Conservation (phyloP, 331 rosid genomes). For the Ulmus americana region DNA sequence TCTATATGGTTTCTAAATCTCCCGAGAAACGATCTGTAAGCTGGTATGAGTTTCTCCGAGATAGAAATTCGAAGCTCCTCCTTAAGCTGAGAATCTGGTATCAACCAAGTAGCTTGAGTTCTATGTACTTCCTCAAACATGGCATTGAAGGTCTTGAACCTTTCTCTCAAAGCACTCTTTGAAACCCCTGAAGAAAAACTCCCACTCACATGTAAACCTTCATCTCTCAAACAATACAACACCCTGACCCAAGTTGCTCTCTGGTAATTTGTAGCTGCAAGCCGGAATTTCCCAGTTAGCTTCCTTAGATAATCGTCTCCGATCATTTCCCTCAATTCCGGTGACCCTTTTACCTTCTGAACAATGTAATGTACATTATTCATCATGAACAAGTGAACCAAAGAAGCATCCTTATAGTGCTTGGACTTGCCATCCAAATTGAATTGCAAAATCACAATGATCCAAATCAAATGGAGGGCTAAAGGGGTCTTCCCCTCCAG, state of each 20-base stretch:
- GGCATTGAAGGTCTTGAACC: conserved; percentile 93
- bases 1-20: conserved; percentile 81
- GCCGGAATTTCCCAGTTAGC: conserved; percentile 72
- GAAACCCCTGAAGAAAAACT: conserved; percentile 88
- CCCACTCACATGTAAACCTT: conserved; percentile 83
- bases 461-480: conserved; percentile 94
- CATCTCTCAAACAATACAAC: conserved; percentile 77
- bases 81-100: conserved; percentile 89
- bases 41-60: conserved; percentile 83
- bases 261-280: conserved; percentile 90
- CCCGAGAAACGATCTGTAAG: conserved; percentile 89
- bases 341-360: conserved; percentile 78
- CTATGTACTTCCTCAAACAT: conserved; percentile 95
- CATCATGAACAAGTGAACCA: conserved; percentile 79
- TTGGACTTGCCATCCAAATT: conserved; percentile 88
- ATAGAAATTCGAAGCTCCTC: conserved; percentile 90
- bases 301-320: conserved; percentile 83
- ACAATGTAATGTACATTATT: conserved; percentile 97
- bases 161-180: conserved; percentile 82
- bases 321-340: conserved; percentile 84
- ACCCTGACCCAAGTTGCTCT: conserved; percentile 95
- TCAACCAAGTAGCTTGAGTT: conserved; percentile 79
- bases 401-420: conserved; percentile 73
- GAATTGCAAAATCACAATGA: conserved; percentile 79
- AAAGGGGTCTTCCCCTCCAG: conserved; percentile 71